Percentiles rank a stretch among this genome's conserved stretches.
phyloP scores from a whole-genome alignment of 176 grass and related monocot species.

The Eleusine indica region DNA sequence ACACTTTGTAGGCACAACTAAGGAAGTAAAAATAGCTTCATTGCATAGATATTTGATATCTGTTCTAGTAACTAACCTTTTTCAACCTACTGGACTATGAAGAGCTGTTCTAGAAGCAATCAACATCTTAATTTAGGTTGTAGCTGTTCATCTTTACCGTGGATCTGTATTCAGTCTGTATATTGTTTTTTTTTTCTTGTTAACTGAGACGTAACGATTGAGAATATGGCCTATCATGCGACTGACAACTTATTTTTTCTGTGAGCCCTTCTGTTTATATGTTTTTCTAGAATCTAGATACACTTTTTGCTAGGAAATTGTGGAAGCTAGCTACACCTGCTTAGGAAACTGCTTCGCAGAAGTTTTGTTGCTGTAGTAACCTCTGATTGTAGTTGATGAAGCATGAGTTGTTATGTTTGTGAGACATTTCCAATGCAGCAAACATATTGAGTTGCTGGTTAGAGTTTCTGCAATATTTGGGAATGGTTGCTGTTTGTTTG shows the following conservation, averaged over 20 bases:
- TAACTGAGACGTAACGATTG: background rate
- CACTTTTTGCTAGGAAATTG: background rate
- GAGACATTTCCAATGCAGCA: background rate
- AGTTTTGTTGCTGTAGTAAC: background rate
- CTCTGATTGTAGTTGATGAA: background rate
- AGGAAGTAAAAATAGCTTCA: background rate
- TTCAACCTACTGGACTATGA: background rate
- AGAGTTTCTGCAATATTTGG: background rate
- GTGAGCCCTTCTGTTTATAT: background rate
- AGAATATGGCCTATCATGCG: background rate
- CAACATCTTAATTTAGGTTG: background rate
- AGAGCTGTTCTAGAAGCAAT: background rate
- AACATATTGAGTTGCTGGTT: background rate
- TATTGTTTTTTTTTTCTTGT: background rate
- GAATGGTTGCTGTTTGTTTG: background rate
- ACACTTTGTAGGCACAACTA: background rate
- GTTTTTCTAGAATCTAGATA: background rate
- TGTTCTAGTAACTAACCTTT: background rate
- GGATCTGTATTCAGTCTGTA: background rate
- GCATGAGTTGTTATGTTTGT: background rate
- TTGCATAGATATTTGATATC: background rate
- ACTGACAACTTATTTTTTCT: background rate
- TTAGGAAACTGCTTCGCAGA: background rate
- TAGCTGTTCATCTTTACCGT: no score
- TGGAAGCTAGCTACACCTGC: background rate